phyloP scores from a whole-genome alignment of 306 rosid species.

The Canavalia ensiformis region DNA sequence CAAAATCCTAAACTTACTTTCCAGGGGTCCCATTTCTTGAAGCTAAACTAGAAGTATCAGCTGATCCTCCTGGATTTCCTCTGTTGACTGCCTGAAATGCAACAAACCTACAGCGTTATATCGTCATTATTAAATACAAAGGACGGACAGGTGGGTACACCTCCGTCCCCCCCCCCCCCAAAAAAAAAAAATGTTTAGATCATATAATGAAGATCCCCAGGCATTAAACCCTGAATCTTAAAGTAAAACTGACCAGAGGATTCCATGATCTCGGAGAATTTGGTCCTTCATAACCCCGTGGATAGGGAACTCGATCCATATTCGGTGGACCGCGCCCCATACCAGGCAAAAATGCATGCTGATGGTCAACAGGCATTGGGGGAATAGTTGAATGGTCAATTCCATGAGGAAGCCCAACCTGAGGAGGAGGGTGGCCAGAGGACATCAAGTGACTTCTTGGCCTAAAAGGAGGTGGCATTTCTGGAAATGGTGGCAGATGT shows the following conservation, averaged over 20 bases:
- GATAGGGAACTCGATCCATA: constrained; percentile 73
- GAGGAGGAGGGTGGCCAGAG: constrained; percentile 73
- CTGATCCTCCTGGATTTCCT: constrained; percentile 63
- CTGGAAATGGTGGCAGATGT: constrained; percentile 67
- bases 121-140: constrained; percentile 15
- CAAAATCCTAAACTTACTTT: constrained; percentile 59
- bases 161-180: background rate
- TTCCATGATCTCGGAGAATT: constrained; percentile 84
- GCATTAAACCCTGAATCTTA: constrained; percentile 30
- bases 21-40: constrained; percentile 64
- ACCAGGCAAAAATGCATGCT: constrained; percentile 64
- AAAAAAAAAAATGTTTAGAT: constrained; percentile 9
- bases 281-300: constrained; percentile 74
- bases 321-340: constrained; percentile 65
- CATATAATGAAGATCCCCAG: background rate
- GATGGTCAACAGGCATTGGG: constrained; percentile 67
- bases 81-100: constrained; percentile 66
- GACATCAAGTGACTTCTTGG: constrained; percentile 73
- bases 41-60: constrained; percentile 63
- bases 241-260: constrained; percentile 60
- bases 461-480: constrained; percentile 77
- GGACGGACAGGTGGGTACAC: background rate
- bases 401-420: constrained; percentile 71
- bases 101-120: constrained; percentile 25
- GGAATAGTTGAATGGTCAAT: constrained; percentile 67